Conservation (phyloP, 208 protist species). For the Angomonas ambiguus region DNA sequence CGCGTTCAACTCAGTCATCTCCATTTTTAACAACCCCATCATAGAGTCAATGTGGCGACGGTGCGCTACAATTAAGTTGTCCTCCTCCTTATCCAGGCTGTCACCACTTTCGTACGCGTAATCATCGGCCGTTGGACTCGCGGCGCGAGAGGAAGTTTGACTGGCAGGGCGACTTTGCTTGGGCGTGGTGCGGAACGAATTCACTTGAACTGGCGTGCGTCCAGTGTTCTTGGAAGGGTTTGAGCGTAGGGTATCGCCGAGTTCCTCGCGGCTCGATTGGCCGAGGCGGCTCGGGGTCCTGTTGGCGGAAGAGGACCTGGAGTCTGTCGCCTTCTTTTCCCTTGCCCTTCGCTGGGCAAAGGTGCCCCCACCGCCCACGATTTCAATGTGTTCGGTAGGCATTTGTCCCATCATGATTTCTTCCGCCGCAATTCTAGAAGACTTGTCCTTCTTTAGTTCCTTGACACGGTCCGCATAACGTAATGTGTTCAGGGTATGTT, state of each 20-base stretch:
- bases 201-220: conserved; percentile 24
- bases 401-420: conserved; percentile 93
- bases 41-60: conserved; percentile 91
- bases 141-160: conserved; percentile 27
- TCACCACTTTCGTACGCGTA: conserved; percentile 60
- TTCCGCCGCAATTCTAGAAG: conserved; percentile 62
- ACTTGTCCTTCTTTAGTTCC: conserved; percentile 91
- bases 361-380: conserved; percentile 58
- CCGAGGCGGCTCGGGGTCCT: neutral
- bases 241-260: conserved; percentile 12
- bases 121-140: conserved; percentile 34
- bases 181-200: conserved; percentile 33
- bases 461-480: conserved; percentile 89
- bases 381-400: conserved; percentile 84
- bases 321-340: conserved; percentile 44
- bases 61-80: conserved; percentile 87
- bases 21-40: conserved; percentile 90
- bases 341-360: conserved; percentile 82
- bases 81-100: conserved; percentile 88
- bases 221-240: conserved; percentile 2
- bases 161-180: conserved; percentile 25
- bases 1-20: conserved; percentile 90
- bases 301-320: conserved; percentile 19
- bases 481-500: conserved; percentile 83
- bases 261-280: neutral